Conservation (phyloP, 345 rosid species). For the Gynandropsis gynandra region DNA sequence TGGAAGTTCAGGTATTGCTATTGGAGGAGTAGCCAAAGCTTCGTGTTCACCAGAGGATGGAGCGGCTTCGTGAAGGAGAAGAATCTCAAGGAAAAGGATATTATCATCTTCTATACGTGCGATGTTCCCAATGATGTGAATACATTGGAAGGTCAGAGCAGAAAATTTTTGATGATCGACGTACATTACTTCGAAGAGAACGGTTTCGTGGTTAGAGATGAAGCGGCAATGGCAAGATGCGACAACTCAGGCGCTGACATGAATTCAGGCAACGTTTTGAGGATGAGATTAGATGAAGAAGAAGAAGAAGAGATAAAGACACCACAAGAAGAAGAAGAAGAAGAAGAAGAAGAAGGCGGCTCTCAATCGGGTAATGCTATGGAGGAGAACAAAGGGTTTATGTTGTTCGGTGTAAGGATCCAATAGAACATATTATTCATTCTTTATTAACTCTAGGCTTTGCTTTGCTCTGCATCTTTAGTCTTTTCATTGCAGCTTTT, state of each 20-base stretch:
- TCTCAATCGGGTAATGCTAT: conserved; percentile 6
- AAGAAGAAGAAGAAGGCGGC: background rate
- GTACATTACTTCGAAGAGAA: conserved; percentile 18
- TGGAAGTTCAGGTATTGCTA: conserved; percentile 89
- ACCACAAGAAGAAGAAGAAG: conserved; percentile 9
- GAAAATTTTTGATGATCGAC: conserved; percentile 39
- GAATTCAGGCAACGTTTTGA: conserved; percentile 9
- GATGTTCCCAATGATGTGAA: conserved; percentile 15
- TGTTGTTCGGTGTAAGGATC: conserved; percentile 50
- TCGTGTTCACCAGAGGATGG: conserved; percentile 89
- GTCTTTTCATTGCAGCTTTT: no score
- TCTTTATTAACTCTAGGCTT: no score
- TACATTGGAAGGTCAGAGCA: conserved; percentile 20
- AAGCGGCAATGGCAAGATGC: conserved; percentile 8
- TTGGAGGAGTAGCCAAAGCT: conserved; percentile 88
- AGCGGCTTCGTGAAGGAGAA: conserved; percentile 63
- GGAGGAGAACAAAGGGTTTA: conserved; percentile 26
- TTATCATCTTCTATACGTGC: conserved; percentile 41
- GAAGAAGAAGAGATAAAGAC: conserved; percentile 29
- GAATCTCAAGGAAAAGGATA: conserved; percentile 46
- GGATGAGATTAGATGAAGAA: conserved; percentile 14
- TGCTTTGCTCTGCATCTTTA: no score
- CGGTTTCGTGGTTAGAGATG: conserved; percentile 8
- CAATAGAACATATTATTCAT: no score
- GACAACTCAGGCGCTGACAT: conserved; percentile 8